Evolutionary conservation across 495 filamentous ascomycete species (phyloP), one percentile per base, ranked within the genome.

Genomic region (Chlorociboria aeruginascens): DNA sequence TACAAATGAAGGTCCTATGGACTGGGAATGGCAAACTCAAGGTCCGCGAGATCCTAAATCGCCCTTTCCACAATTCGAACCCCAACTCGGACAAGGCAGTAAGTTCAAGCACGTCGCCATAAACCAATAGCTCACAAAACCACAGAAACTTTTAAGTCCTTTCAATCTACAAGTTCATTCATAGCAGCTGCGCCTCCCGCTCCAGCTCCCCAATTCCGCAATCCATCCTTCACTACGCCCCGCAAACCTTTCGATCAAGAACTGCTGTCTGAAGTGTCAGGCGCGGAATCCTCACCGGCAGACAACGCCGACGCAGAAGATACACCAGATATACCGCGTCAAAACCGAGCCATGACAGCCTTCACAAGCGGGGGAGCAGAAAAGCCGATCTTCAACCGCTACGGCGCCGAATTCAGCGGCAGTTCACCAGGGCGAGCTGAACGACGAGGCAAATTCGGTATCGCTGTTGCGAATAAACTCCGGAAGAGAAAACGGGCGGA

Each of bases 241-340:
- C 83, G 85, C 35, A 90, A 83, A 56, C 70, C 71, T 0, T 61
- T 72, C 47, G 80, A 86, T 11, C 61, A 78, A 16, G 81, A 84
- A 44, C 55, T 63, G 6, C 77, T 82, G 52, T 84, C 86, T 8
- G 70, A 73, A 29, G 66, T 67, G 29, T 90, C 86, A 2, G 82
- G 82, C 39, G 77, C 81, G n/a, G 90, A 95, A 58, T 82, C 84
- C 0, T 89, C 87, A 7, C 86, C 89, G 3, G 75, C 76, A 34
- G 69, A 70, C 56, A 78, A 81, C 50, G 78, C 73, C 40, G 80
- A 86, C 52, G 76, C 75, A 48, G 85, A 85, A 53, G 77, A 74
- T 42, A 83, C 80, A 6, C 80, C 87, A 0, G 85, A 89, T 45
- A 64, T 66, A 31, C 62, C 67, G 2, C 68, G 67, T 34, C 66